Evolutionary conservation across 2,329 filamentous ascomycete species (phyloP), one percentile per base, ranked within the genome.

Genomic region (Aciculosporium take): DNA sequence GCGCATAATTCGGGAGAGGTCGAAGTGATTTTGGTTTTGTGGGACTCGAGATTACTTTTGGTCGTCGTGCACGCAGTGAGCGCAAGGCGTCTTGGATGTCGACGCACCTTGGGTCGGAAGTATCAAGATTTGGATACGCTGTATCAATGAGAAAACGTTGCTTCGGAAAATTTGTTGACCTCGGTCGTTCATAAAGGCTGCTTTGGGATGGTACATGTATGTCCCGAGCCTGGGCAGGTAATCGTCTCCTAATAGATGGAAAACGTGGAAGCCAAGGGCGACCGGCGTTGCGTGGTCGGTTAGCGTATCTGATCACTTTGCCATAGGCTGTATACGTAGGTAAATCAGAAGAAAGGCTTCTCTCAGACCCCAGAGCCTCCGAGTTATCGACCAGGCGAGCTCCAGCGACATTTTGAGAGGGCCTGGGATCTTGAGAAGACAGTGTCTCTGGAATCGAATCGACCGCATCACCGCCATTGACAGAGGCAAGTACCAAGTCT

Each of bases 201-300:
- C n/a, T 20, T 7, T 41, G 13, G 10, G 33, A 9, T 17, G 18
- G 20, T 37, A n/a, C 15, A 4, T 37, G 20, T 37, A n/a, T 15
- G 4, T 37, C 7, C 18, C 20, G 33, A 8, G 17, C 4, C 27
- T 21, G 27, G 13, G 10, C 3, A 17, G 3, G 25, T 8, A 36
- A 21, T 38, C 40, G 15, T 32, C 23, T 38, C 28, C 35, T 37
- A 8, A 41, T 20, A 2, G 35, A 38, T 13, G 34, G 39, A 17
- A 44, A 44, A 18, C 39, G 29, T 25, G 42, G 42, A 12, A 41
- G 38, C 39, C 39, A 41, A 30, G 39, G 42, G 25, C 42, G 23
- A 12, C 39, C 41, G 34, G 10, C n/a, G 32, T 44, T 36, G 18
- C 39, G 30, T 33, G 34, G 42, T 28, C 34, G 39, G 38, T 41